Evolutionary conservation across 108 stramenopile species (phyloP).

Genomic region (Pseudonitzschia multiseries): DNA sequence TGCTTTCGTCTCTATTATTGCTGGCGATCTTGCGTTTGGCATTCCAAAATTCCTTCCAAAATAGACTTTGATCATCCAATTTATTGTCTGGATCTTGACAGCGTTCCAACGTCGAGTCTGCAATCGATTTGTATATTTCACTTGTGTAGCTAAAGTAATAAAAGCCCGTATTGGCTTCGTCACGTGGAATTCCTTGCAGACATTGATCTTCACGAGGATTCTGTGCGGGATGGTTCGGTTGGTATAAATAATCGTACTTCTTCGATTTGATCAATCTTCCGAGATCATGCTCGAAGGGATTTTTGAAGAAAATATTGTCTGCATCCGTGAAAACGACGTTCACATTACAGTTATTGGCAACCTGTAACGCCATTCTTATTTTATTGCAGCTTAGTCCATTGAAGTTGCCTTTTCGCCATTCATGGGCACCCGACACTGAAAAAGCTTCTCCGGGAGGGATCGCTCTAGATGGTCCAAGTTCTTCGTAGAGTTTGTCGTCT

Average conservation of each 20-base stretch:
- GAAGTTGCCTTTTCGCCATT: neutral
- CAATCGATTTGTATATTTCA: neutral
- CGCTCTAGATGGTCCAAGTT: neutral
- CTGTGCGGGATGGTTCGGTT: conserved; percentile 7
- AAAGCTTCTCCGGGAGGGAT: neutral
- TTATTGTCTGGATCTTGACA: conserved; percentile 5
- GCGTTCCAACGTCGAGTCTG: neutral
- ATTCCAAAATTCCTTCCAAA: conserved; percentile 9
- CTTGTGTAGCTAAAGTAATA: conserved; percentile 14
- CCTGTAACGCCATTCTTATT: conserved; percentile 8
- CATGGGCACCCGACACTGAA: neutral
- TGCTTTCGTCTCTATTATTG: neutral
- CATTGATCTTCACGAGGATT: neutral
- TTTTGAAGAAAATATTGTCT: conserved; percentile 21
- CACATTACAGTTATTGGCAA: conserved; percentile 2
- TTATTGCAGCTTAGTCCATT: conserved; percentile 12
- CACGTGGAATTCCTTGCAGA: neutral
- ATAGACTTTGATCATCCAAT: conserved; percentile 11
- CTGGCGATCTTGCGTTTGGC: neutral
- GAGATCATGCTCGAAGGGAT: conserved; percentile 22
- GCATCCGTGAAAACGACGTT: conserved; percentile 12
- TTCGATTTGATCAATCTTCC: conserved; percentile 14
- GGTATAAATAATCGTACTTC: conserved; percentile 20
- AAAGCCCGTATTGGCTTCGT: conserved; percentile 16
- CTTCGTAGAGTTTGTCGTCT: conserved; percentile 9